Base-by-base conservation (phyloP, 108 stramenopile genomes). In the Fragilaria crotonensis region DNA sequence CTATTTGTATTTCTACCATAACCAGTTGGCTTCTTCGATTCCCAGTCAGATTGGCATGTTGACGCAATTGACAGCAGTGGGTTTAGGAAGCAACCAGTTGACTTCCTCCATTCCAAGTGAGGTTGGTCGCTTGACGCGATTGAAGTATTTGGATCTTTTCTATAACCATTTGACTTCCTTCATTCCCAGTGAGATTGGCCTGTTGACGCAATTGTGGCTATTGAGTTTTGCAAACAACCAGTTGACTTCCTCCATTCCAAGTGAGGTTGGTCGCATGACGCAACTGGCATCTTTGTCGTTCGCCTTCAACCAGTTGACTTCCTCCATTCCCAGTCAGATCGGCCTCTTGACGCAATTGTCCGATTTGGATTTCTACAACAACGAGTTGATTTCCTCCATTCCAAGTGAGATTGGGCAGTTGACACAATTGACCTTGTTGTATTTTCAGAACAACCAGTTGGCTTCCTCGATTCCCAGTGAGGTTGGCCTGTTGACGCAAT, bases 131-230 rank as follows among this genome's bases (percentile, higher is more conserved):
- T 48, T 73, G 27, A 59, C 52, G 30, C 64, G 66, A 25, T 28
- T 78, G 41, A n/a, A 27, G 30, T 59, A 73, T 29, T 46, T 46
- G 4, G 45, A 46, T 46, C 20, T 46, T n/a, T n/a, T n/a, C n/a
- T n/a, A n/a, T n/a, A n/a, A 78, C 36, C 22, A 52, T n/a, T 72
- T 63, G 61, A 66, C 72, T 51, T 56, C 51, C 19, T n/a, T 59
- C 1, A 48, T 52, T 52, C 52, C 52, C 23, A 18, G 27, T 25
- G 52, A 52, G 7, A 52, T 52, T 28, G 52, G 52, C 27, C 25
- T n/a, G n/a, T 25, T 52, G 22, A 46, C 45, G 4, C 19, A 46
- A 21, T 21, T 46, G 45, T 21, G 20, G 19, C 20, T 21, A 1
- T 46, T 46, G 4, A 21, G 22, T 46, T 19, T 46, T n/a, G n/a